phyloP scores from a whole-genome alignment of 2,329 filamentous ascomycete species.

The Cladophialophora bantiana region DNA sequence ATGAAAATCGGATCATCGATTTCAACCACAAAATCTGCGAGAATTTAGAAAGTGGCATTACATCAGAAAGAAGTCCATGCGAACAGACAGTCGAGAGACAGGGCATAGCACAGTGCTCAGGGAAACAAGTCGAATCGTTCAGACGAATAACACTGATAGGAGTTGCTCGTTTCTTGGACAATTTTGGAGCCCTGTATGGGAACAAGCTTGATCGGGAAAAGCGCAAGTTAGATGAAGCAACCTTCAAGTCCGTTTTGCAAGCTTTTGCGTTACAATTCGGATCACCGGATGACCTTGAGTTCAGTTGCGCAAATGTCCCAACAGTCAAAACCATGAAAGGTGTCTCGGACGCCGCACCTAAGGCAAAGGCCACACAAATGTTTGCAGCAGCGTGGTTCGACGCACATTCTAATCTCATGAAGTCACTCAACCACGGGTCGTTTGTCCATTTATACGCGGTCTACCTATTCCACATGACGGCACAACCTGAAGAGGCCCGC shows the following conservation, averaged over 20 bases:
- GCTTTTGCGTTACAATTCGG: conserved; percentile 19
- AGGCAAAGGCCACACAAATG: background rate
- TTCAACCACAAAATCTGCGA: background rate
- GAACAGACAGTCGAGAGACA: background rate
- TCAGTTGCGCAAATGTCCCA: background rate
- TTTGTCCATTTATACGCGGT: conserved; percentile 17
- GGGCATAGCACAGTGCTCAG: background rate
- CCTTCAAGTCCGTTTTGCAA: conserved; percentile 12
- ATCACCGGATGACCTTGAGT: conserved; percentile 1
- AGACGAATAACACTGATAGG: conserved; percentile 18
- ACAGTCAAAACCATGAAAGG: background rate
- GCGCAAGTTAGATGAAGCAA: conserved; percentile 6
- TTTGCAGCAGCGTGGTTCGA: conserved; percentile 15
- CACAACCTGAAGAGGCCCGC: conserved; percentile 5
- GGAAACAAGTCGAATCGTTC: conserved; percentile 1
- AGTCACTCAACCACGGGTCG: conserved; percentile 6
- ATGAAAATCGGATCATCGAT: background rate
- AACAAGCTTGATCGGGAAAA: conserved; percentile 14
- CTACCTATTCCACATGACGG: conserved; percentile 17
- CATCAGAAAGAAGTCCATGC: background rate
- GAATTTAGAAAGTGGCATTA: background rate
- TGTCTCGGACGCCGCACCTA: background rate
- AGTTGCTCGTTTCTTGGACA: conserved; percentile 21
- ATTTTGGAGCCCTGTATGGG: conserved; percentile 20
- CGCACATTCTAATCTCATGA: conserved; percentile 9